Percentiles rank a stretch among this genome's conserved stretches.
These are phyloP conservation scores for Mycena albidolilacea DNA, from an alignment of 768 basidiomycete genomes.

Conservation along the genomic window DNA sequence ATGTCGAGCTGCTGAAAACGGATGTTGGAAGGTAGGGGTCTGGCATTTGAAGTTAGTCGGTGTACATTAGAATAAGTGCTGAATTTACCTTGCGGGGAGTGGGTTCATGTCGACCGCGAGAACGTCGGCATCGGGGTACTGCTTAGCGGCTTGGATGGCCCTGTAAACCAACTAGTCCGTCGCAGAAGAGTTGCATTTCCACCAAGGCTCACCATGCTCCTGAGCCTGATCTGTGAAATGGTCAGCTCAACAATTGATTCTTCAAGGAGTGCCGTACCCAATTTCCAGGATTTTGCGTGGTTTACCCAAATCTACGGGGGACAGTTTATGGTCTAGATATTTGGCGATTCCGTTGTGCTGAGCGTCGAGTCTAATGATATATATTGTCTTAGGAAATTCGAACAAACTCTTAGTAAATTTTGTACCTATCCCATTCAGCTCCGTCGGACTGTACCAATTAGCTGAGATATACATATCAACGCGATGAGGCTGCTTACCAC, in stretches of 20 bases:
- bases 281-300: constrained; percentile 31
- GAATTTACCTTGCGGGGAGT: constrained; percentile 24
- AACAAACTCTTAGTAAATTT: too few species aligned
- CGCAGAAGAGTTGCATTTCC: not conserved
- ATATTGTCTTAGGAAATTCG: not conserved
- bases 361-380: constrained; percentile 25
- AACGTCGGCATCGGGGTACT: constrained; percentile 9
- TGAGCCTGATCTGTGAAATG: constrained; percentile 2
- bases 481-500: not conserved
- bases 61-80: not conserved
- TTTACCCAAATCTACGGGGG: constrained; percentile 19
- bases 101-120: constrained; percentile 27
- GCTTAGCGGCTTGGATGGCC: constrained; percentile 30
- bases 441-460: not conserved
- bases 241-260: not conserved
- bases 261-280: constrained; percentile 12
- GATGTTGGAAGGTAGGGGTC: constrained; percentile 41
- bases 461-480: not conserved
- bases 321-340: constrained; percentile 23
- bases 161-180: not conserved
- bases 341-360: constrained; percentile 28
- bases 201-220: constrained; percentile 12
- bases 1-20: constrained; percentile 39
- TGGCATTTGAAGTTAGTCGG: not conserved
- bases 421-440: constrained; percentile 15